Evolutionary conservation across 306 rosid species (phyloP).

Genomic region (Cicer bijugum): DNA sequence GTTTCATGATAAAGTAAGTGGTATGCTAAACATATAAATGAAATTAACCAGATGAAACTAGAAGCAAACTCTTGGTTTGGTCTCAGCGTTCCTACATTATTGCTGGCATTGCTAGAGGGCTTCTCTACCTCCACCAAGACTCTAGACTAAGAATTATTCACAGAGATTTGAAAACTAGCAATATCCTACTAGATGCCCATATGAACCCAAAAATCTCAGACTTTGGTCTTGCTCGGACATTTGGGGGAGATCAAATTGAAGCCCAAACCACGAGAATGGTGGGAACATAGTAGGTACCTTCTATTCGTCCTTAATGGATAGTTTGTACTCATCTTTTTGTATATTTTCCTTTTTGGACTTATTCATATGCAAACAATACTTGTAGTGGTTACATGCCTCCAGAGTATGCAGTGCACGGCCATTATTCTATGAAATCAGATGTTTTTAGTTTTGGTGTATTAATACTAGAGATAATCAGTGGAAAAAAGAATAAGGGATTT

Average conservation of each 20-base stretch:
- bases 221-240: background rate
- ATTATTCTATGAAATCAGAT: background rate
- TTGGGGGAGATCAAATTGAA: background rate
- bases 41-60: conserved; percentile 17
- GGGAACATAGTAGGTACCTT: background rate
- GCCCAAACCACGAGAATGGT: background rate
- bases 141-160: background rate
- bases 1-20: background rate
- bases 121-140: conserved; percentile 2
- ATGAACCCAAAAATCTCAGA: background rate
- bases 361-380: background rate
- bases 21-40: background rate
- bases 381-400: conserved; percentile 36
- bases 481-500: background rate
- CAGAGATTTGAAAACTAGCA: background rate
- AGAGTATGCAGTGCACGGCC: background rate
- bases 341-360: background rate
- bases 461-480: background rate
- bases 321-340: background rate
- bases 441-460: background rate
- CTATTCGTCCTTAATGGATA: background rate
- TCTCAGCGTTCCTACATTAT: conserved; percentile 12
- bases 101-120: conserved; percentile 37
- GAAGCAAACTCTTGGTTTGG: conserved; percentile 28
- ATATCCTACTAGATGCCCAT: background rate